Conservation (phyloP, 306 rosid genomes). For the Rosa rugosa region DNA sequence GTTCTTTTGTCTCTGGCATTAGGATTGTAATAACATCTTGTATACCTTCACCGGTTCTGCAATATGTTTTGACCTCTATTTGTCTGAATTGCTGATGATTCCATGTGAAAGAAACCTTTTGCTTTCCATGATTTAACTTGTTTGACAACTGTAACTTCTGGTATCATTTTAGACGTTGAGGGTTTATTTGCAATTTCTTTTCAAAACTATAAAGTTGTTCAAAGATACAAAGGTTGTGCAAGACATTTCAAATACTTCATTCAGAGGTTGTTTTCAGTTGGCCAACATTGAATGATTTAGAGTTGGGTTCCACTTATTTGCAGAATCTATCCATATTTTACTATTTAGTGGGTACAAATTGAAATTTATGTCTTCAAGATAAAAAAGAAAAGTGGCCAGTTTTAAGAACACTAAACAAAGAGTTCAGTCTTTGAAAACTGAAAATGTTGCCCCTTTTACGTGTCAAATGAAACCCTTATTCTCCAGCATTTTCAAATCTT, state of each 20-base stretch:
- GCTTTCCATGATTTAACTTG: background rate
- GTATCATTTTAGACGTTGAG: background rate
- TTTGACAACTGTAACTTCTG: background rate
- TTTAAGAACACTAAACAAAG: background rate
- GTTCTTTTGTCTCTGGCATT: background rate
- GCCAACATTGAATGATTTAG: background rate
- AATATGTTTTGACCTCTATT: background rate
- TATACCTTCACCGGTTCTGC: background rate
- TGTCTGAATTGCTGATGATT: background rate
- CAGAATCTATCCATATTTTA: background rate
- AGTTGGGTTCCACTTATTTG: background rate
- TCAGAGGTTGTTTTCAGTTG: background rate
- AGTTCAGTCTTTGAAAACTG: background rate
- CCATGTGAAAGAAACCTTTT: background rate
- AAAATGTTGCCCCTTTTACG: background rate
- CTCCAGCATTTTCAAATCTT: background rate
- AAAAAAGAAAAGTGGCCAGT: background rate
- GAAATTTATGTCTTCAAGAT: background rate
- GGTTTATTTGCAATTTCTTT: background rate
- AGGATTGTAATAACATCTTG: background rate
- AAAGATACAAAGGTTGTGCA: background rate
- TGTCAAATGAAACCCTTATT: background rate
- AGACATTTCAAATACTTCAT: background rate
- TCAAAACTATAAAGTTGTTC: background rate
- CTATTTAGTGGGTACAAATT: background rate